phyloP scores from a whole-genome alignment of 768 basidiomycete genomes.

The Boletus sp. region DNA sequence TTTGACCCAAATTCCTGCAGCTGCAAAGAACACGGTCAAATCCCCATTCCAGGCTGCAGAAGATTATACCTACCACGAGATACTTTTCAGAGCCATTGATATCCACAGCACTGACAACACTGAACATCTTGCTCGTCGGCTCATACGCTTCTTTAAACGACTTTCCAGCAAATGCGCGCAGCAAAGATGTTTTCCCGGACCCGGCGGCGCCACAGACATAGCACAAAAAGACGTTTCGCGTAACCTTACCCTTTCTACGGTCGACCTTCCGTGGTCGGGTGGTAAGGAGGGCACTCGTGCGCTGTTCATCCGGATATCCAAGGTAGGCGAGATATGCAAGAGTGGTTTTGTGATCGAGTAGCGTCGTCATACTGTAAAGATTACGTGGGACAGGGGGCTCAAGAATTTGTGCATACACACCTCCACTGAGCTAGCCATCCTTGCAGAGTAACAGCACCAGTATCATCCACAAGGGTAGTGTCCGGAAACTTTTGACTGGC shows the following conservation, averaged over 20 bases:
- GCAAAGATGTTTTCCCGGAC: constrained; percentile 87
- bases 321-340: constrained; percentile 94
- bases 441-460: constrained; percentile 90
- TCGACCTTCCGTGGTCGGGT: constrained; percentile 83
- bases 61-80: constrained; percentile 69
- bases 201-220: constrained; percentile 96
- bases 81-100: constrained; percentile 95
- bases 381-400: background rate
- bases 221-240: constrained; percentile 87
- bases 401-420: constrained; percentile 40
- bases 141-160: constrained; percentile 71
- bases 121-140: constrained; percentile 86
- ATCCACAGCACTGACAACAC: constrained; percentile 93
- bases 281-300: constrained; percentile 81
- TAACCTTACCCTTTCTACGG: constrained; percentile 81
- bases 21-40: constrained; percentile 38
- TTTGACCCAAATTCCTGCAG: constrained; percentile 96
- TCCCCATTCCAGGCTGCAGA: constrained; percentile 34
- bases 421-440: constrained; percentile 99
- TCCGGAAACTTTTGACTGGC: constrained; percentile 86
- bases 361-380: constrained; percentile 82
- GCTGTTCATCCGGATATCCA: constrained; percentile 77
- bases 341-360: constrained; percentile 89
- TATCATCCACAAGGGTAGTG: constrained; percentile 81
- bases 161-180: constrained; percentile 85